Evolutionary conservation across 441 rosid species (phyloP).

Genomic region (Adansonia gregorii): DNA sequence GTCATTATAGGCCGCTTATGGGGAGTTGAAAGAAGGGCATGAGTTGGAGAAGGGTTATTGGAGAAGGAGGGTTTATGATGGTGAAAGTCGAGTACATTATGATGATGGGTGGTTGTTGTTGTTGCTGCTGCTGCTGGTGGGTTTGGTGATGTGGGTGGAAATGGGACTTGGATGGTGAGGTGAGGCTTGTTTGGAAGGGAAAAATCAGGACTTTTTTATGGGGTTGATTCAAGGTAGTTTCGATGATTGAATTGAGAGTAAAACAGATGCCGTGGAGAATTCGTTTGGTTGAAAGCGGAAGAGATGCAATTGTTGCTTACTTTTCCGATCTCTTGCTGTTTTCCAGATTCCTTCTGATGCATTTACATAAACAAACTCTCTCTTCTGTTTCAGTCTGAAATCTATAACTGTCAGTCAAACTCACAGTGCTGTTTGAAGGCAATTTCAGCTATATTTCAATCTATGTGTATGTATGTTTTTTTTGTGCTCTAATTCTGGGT

Average conservation of each 20-base stretch:
- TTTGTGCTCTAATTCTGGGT: background rate
- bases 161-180: constrained; percentile 51
- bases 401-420: background rate
- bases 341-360: constrained; percentile 51
- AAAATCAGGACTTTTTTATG: constrained; percentile 30
- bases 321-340: constrained; percentile 49
- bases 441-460: background rate
- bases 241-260: constrained; percentile 33
- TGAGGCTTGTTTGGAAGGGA: constrained; percentile 35
- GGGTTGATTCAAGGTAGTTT: constrained; percentile 23
- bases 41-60: constrained; percentile 26
- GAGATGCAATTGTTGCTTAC: constrained; percentile 37
- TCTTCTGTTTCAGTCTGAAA: constrained; percentile 6
- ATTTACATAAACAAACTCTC: constrained; percentile 46
- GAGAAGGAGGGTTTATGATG: constrained; percentile 32
- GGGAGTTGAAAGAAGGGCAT: constrained; percentile 45
- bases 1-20: constrained; percentile 50
- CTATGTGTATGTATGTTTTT: background rate
- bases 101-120: constrained; percentile 10
- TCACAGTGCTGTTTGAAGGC: constrained; percentile 29
- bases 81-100: constrained; percentile 26
- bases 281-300: constrained; percentile 38
- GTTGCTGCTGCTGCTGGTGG: background rate
- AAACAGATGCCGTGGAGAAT: constrained; percentile 25
- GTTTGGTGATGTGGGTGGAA: constrained; percentile 40